These are phyloP conservation scores for Cubamyces lactineus DNA, from an alignment of 768 basidiomycete species.

Conservation along the genomic window DNA sequence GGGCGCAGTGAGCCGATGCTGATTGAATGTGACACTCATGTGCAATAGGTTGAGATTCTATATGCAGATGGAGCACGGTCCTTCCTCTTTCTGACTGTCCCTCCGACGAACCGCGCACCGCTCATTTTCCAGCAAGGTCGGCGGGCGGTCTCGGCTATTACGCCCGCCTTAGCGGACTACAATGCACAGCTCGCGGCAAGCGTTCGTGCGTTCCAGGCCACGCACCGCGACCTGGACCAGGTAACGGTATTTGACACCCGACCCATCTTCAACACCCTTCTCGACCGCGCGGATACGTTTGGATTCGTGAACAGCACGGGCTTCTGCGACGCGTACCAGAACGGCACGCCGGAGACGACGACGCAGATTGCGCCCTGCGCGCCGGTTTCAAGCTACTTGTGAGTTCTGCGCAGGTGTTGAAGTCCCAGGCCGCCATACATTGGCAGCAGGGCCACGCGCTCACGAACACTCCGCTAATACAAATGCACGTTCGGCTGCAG, in stretches of 20 bases:
- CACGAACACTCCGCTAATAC: neutral
- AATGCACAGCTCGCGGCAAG: conserved; percentile 49
- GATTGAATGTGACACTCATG: neutral
- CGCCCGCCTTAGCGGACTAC: conserved; percentile 48
- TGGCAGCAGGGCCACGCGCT: neutral
- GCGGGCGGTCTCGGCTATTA: conserved; percentile 33
- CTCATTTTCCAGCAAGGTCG: conserved; percentile 45
- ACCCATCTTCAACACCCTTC: conserved; percentile 58
- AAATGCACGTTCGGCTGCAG: conserved; percentile 34
- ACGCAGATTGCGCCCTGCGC: conserved; percentile 61
- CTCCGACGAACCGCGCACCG: conserved; percentile 43
- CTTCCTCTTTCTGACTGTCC: conserved; percentile 45
- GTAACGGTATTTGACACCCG: conserved; percentile 58
- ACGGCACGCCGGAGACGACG: conserved; percentile 54
- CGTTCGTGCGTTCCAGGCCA: conserved; percentile 43
- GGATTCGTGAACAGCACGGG: conserved; percentile 64
- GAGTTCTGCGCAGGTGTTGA: conserved; percentile 31
- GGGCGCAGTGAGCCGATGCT: conserved; percentile 28
- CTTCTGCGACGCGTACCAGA: conserved; percentile 60
- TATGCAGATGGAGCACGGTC: conserved; percentile 45
- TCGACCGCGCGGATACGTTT: conserved; percentile 54
- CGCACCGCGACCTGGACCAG: conserved; percentile 47
- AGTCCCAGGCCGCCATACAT: neutral
- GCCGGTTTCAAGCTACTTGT: conserved; percentile 70
- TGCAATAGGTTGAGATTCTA: conserved; percentile 48